Conservation (phyloP, 768 basidiomycete genomes). For the Myochromella boudieri region DNA sequence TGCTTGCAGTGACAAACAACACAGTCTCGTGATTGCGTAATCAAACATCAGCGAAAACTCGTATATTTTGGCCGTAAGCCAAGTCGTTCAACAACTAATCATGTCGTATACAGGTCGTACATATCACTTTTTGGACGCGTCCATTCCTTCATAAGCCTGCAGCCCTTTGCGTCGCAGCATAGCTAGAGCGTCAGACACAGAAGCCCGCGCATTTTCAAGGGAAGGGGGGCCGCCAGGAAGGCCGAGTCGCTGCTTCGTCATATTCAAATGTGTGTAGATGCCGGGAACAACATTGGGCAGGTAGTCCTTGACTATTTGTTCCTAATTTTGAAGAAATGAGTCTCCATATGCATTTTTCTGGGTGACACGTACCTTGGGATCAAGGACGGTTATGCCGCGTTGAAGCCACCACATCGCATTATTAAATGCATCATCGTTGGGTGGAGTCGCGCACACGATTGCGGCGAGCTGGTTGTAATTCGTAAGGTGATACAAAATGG, state of each 20-base stretch:
- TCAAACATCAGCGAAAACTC: constrained; percentile 1
- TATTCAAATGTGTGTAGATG: constrained; percentile 73
- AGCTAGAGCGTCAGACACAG: constrained; percentile 74
- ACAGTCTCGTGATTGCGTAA: constrained; percentile 13
- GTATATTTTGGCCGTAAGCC: background rate
- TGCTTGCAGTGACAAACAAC: background rate
- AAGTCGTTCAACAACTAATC: constrained; percentile 1
- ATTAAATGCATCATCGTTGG: constrained; percentile 80
- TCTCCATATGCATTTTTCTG: background rate
- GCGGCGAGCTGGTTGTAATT: constrained; percentile 57
- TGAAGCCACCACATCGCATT: constrained; percentile 86
- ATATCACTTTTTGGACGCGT: constrained; percentile 15
- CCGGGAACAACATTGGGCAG: constrained; percentile 78
- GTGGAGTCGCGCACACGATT: constrained; percentile 72
- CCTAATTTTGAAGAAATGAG: constrained; percentile 35
- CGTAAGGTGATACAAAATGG: constrained; percentile 1
- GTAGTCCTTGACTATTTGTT: constrained; percentile 81
- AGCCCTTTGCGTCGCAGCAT: constrained; percentile 52
- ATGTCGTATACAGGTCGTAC: background rate
- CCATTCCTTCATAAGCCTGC: constrained; percentile 20
- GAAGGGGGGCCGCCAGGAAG: constrained; percentile 71
- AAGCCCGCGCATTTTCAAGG: constrained; percentile 63
- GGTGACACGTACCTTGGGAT: constrained; percentile 57
- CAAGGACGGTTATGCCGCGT: constrained; percentile 66
- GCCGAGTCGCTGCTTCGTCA: constrained; percentile 76